Conservation (phyloP, 2,329 filamentous ascomycete species). For the Aureobasidium vineae region DNA sequence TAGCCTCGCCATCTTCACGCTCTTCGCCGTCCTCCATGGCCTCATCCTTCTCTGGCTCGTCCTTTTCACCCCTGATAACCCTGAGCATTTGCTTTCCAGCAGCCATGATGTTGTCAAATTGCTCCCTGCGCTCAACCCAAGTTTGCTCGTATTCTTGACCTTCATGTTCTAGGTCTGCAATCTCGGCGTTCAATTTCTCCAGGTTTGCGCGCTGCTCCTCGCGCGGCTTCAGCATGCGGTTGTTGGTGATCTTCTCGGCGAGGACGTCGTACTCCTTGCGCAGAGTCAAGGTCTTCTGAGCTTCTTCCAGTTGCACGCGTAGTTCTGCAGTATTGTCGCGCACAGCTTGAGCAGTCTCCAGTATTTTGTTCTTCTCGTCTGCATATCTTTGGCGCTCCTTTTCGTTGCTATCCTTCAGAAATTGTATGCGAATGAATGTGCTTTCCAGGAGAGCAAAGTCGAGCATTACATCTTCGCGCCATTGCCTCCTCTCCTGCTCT, state of each 20-base stretch:
- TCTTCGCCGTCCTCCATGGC: slow-evolving; percentile 71
- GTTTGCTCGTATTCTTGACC: slow-evolving; percentile 76
- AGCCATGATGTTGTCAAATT: slow-evolving; percentile 85
- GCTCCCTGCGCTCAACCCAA: slow-evolving; percentile 79
- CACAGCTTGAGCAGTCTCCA: slow-evolving; percentile 73
- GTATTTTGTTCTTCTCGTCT: slow-evolving; percentile 73
- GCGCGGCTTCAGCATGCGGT: slow-evolving; percentile 74
- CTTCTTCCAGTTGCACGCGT: slow-evolving; percentile 70
- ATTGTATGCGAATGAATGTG: slow-evolving; percentile 82
- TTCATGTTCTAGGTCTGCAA: slow-evolving; percentile 80
- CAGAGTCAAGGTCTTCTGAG: slow-evolving; percentile 70
- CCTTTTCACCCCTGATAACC: slow-evolving; percentile 91
- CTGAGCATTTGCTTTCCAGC: slow-evolving; percentile 84
- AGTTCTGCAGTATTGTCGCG: slow-evolving; percentile 71
- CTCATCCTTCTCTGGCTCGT: slow-evolving; percentile 84
- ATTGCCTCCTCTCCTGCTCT: slow-evolving; percentile 60
- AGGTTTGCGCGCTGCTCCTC: slow-evolving; percentile 78
- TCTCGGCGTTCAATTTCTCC: slow-evolving; percentile 82
- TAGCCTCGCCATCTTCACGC: slow-evolving; percentile 52
- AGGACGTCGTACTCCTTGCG: slow-evolving; percentile 85
- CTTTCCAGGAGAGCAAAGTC: slow-evolving; percentile 88
- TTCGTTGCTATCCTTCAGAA: slow-evolving; percentile 78
- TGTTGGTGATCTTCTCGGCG: slow-evolving; percentile 80
- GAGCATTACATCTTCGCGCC: slow-evolving; percentile 78
- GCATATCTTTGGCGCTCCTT: slow-evolving; percentile 81